Conservation (phyloP, 2,329 filamentous ascomycete genomes). For the Lecanicillium sp. region DNA sequence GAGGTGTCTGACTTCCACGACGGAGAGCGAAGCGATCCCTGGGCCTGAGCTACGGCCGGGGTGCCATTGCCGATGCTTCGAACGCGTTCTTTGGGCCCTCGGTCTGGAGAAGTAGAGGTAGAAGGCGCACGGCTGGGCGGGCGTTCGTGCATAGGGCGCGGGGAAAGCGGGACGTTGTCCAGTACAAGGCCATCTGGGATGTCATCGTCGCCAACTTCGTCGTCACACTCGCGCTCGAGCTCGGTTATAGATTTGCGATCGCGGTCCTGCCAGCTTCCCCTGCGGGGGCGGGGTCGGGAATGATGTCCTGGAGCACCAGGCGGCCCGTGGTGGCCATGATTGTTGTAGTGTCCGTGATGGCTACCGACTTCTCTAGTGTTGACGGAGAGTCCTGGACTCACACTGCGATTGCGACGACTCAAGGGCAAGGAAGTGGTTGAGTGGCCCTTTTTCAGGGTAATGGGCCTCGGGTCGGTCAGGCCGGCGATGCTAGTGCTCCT, state of each 20-base stretch:
- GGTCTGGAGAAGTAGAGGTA: constrained; percentile 44
- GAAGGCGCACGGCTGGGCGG: constrained; percentile 45
- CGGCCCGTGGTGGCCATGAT: too few species aligned
- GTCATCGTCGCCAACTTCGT: constrained; percentile 67
- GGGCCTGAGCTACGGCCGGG: constrained; percentile 48
- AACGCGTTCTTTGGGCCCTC: constrained; percentile 39
- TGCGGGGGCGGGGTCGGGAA: constrained; percentile 28
- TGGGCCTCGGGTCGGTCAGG: constrained; percentile 26
- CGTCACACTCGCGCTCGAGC: constrained; percentile 67
- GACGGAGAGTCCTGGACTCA: constrained; percentile 40
- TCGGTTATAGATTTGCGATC: constrained; percentile 61
- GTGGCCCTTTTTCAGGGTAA: constrained; percentile 17
- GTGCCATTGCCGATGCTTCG: constrained; percentile 57
- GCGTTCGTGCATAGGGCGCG: constrained; percentile 52
- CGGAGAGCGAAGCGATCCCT: constrained; percentile 51
- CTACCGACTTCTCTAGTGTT: constrained; percentile 31
- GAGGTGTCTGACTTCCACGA: constrained; percentile 41
- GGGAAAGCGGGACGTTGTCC: constrained; percentile 76
- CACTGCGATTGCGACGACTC: constrained; percentile 37
- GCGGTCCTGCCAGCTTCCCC: constrained; percentile 64
- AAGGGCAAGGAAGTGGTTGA: constrained; percentile 30
- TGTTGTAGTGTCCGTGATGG: background rate
- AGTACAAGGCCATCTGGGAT: constrained; percentile 72
- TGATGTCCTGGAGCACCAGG: too few species aligned
- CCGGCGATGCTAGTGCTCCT: constrained; percentile 39